Conservation (phyloP, 1,284 basidiomycete genomes). For the Microbotryum saponariae region DNA sequence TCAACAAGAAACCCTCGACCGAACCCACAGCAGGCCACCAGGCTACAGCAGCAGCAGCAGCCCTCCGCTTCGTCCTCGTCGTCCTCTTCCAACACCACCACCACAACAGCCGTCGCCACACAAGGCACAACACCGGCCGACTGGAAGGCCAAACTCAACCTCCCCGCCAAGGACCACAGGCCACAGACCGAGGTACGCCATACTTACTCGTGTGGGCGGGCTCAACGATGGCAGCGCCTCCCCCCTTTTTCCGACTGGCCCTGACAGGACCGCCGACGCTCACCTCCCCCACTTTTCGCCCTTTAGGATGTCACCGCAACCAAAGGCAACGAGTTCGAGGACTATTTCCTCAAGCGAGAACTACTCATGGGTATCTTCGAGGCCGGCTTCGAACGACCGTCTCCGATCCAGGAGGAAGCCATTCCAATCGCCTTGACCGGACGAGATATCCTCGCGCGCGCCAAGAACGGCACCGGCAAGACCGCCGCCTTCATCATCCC, state of each 20-base stretch:
- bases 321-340: conserved; percentile 86
- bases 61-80: too few species aligned
- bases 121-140: not conserved
- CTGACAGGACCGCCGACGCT: conserved; percentile 1
- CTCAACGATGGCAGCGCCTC: not conserved
- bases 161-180: conserved; percentile 81
- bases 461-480: conserved; percentile 53
- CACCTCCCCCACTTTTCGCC: not conserved
- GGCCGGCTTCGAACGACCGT: conserved; percentile 92
- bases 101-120: too few species aligned
- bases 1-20: too few species aligned
- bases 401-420: conserved; percentile 96
- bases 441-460: conserved; percentile 58
- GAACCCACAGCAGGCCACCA: too few species aligned
- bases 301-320: conserved; percentile 76
- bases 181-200: conserved; percentile 71
- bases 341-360: conserved; percentile 64
- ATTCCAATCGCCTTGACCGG: conserved; percentile 56
- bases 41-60: too few species aligned
- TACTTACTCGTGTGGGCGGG: not conserved
- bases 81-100: too few species aligned
- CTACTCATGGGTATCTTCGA: conserved; percentile 90
- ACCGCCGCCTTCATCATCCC: conserved; percentile 99
- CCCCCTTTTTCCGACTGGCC: not conserved
- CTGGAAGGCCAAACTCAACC: conserved; percentile 59